Evolutionary conservation across 306 rosid genomes (phyloP).

Genomic region (Vigna unguiculata): DNA sequence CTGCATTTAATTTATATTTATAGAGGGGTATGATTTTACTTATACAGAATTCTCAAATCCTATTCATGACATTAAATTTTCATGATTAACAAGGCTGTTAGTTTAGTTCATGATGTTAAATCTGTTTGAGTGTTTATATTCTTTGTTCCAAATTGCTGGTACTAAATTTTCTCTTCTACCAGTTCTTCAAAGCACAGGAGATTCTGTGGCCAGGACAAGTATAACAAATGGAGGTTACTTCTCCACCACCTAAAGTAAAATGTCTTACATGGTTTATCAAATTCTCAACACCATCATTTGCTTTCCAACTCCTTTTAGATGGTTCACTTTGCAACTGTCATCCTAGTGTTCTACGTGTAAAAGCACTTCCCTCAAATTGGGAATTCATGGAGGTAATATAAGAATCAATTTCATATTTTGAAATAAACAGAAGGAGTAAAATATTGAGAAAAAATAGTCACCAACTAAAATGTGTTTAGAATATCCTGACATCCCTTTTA

Average conservation of each 20-base stretch:
- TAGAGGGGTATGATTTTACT: not conserved
- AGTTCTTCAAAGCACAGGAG: not conserved
- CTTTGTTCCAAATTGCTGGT: no score
- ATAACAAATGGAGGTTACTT: not conserved
- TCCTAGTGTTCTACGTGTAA: not conserved
- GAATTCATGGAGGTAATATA: not conserved
- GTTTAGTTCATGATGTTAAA: no score
- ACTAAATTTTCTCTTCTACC: not conserved
- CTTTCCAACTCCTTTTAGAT: not conserved
- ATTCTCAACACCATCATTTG: not conserved
- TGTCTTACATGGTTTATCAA: not conserved
- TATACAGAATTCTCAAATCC: not conserved
- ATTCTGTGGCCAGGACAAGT: not conserved
- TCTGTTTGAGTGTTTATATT: no score
- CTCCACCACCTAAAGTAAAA: not conserved
- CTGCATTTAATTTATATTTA: not conserved
- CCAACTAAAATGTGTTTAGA: not conserved
- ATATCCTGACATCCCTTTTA: not conserved
- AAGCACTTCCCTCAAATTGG: not conserved
- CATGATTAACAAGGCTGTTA: no score
- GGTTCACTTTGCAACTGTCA: not conserved
- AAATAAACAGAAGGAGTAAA: not conserved
- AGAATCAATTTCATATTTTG: not conserved
- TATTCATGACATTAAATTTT: no score
- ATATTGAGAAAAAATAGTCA: not conserved